Evolutionary conservation across 2,329 filamentous ascomycete genomes (phyloP), one percentile per base, ranked within the genome.

Genomic region (Aspergillus sp.): DNA sequence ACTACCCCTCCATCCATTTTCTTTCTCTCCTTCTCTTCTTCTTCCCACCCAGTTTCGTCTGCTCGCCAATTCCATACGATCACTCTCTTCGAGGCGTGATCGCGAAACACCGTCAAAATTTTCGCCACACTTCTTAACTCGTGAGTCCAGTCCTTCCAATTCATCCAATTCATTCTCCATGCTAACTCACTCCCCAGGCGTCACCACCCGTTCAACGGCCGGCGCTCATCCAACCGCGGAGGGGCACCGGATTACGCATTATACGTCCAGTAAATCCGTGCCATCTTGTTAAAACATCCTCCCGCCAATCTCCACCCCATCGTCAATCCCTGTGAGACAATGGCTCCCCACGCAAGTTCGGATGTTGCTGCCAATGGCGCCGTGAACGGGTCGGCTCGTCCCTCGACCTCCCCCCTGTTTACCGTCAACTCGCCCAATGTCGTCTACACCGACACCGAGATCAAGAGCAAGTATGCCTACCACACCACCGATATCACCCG

Each of bases 121-220:
- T 96, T 96, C 87, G 93, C 91, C 82, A 96, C 95, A 80, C 88
- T 95, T 68, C 87, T 96, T 66, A 94, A 94, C 84, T 96, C 91
- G 92, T 96, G 83, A 75, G 90, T 79, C 26, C 30, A 38, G 90
- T 79, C 26, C 30, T 38, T 49, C 57, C 19, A 17, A 6, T 36
- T 24, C 44, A 13, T 7, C 9, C 35, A 24, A 40, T 44, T 17
- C 33, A 30, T 48, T 8, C 42, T 43, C 17, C 24, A n/a, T 41
- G n/a, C 47, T 41, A 24, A 36, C 7, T 11, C 50, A 6, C 22
- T 22, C 52, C 55, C 40, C 73, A 96, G 92, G 75, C 83, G 86
- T 77, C 91, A 96, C 80, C 88, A 96, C 85, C 89, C 91, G 82
- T 95, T 91, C 86, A 92, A 93, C 83, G 88, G 88, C 88, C 90